Percentiles rank a stretch among this genome's conserved stretches.
These are phyloP conservation scores for Alternaria triticimaculans DNA, from an alignment of 2,329 filamentous ascomycete genomes.

Conservation along the genomic window DNA sequence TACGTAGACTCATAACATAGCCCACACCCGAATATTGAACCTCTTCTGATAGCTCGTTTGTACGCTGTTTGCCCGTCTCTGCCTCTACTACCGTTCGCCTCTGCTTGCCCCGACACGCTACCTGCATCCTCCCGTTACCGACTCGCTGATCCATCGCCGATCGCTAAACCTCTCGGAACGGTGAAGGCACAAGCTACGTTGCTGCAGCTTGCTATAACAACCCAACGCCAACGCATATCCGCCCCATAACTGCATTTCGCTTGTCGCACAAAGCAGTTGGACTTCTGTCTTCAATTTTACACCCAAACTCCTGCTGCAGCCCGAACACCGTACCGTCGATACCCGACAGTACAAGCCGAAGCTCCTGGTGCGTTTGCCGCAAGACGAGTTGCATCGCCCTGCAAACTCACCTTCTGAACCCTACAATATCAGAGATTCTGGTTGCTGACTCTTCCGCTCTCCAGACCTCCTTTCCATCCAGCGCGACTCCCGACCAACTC, in stretches of 20 bases:
- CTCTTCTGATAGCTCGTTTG: background rate
- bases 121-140: conserved; percentile 25
- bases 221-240: conserved; percentile 23
- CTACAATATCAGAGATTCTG: background rate
- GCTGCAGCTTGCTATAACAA: conserved; percentile 41
- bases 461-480: conserved; percentile 6
- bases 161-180: conserved; percentile 35
- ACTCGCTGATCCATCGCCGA: conserved; percentile 45
- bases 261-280: conserved; percentile 27
- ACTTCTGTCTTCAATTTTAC: conserved; percentile 22
- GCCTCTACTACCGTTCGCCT: background rate
- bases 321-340: background rate
- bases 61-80: background rate
- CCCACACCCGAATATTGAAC: conserved; percentile 11
- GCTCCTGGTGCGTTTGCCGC: conserved; percentile 12
- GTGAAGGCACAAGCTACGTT: conserved; percentile 33
- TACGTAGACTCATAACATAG: conserved; percentile 6
- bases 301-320: conserved; percentile 1
- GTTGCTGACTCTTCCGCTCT: background rate
- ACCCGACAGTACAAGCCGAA: conserved; percentile 5
- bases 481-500: conserved; percentile 22
- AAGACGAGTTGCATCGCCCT: background rate
- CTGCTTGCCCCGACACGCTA: conserved; percentile 14
- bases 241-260: conserved; percentile 22
- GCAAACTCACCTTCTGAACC: background rate